Evolutionary conservation across 345 rosid species (phyloP), one percentile per base, ranked within the genome.

Genomic region (Dipteronia dyeriana): DNA sequence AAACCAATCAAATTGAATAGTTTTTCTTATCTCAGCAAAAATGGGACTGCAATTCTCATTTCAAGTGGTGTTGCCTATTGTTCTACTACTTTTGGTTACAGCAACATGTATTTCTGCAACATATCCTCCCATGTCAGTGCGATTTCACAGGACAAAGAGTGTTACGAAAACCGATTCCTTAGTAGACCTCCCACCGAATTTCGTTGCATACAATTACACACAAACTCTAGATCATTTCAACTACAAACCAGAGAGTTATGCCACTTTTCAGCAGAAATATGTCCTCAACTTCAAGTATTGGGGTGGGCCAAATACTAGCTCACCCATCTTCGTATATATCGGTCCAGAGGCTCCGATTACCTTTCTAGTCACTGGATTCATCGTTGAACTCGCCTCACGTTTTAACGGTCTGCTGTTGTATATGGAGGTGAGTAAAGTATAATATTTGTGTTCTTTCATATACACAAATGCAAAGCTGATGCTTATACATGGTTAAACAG

Each of bases 151-250:
- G 25, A 16, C 17, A 9, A 65, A 31, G 9, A 64, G 14, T 26
- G 57, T 13, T 16, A 1, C 2, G 51, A 8, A 3, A 26, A 75
- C n/a, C 1, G 3, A n/a, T 38, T 10, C 7, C n/a, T 20, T 22
- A 5, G 10, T 7, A 31, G 68, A 63, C 14, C 81, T 78, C 34
- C 77, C 80, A 14, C 26, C 68, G 22, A 76, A 79, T 7, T 79
- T 79, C 41, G 49, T 76, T 53, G 14, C 54, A 6, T 67, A 82
- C 23, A 66, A 72, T 53, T 79, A 79, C 68, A 11, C 69, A 0
- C 80, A 82, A 11, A 82, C 78, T 17, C 71, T 79, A 5, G 82
- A 82, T 67, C 85, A 82, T 73, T 82, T 82, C 68, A 82, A 82
- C 53, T 79, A 79, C n/a, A 61, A 56, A 20, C 80, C 82, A 0